Percentiles rank a stretch among this genome's conserved stretches.
These are phyloP conservation scores for Gracilaria caudata DNA, from an alignment of 23 red algal species.

Conservation along the genomic window DNA sequence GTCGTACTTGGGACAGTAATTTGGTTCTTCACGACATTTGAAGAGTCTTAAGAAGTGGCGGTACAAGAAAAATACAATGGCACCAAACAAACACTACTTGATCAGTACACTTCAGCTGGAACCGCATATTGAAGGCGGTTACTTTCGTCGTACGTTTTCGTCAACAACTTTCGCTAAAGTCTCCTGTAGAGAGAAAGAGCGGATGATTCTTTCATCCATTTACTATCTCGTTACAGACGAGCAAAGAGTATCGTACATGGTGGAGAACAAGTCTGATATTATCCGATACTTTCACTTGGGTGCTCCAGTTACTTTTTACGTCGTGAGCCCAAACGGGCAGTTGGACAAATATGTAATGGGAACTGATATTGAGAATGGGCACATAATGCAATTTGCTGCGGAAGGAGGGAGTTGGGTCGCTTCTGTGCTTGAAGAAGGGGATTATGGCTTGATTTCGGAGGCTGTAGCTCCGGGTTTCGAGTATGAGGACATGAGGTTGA, in stretches of 20 bases:
- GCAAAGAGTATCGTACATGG: conserved; percentile 1
- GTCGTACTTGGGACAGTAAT: too few relatives aligned
- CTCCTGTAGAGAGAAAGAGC: background rate
- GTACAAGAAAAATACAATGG: too few relatives aligned
- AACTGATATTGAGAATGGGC: background rate
- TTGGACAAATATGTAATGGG: background rate
- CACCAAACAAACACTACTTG: conserved; percentile 9
- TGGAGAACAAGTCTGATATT: background rate
- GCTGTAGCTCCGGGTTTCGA: conserved; percentile 23
- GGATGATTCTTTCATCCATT: background rate
- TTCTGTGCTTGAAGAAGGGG: background rate
- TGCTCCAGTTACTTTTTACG: background rate
- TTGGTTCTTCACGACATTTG: too few relatives aligned
- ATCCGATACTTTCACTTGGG: conserved; percentile 17
- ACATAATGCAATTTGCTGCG: background rate
- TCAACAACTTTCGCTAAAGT: background rate
- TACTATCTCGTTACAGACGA: conserved; percentile 9
- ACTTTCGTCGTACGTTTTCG: background rate
- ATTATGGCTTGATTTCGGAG: conserved; percentile 11
- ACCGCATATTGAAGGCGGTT: background rate
- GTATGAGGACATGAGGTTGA: conserved; percentile 17
- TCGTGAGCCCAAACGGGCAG: background rate
- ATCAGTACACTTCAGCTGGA: background rate
- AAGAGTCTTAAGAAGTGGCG: too few relatives aligned
- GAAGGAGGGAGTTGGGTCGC: background rate